phyloP scores from a whole-genome alignment of 2,329 filamentous ascomycete species.

The Sporothrix mexicana region DNA sequence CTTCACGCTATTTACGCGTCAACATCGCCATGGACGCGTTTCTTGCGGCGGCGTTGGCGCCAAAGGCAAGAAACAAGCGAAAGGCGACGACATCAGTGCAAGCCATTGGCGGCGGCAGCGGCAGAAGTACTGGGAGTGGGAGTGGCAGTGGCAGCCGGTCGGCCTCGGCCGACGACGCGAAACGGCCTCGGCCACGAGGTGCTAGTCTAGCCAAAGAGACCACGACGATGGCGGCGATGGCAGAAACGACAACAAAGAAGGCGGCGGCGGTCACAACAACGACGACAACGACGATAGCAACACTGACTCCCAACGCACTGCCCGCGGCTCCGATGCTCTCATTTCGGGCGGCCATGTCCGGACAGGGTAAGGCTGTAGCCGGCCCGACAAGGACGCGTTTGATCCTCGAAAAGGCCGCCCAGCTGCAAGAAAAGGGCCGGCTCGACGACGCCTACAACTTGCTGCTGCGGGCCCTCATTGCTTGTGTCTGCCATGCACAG shows the following conservation, averaged over 20 bases:
- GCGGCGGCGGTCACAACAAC: not conserved
- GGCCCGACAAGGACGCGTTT: not conserved
- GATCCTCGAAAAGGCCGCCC: constrained; percentile 8
- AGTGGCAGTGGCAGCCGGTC: not conserved
- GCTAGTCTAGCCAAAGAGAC: constrained; percentile 7
- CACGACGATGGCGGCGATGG: not conserved
- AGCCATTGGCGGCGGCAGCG: not conserved
- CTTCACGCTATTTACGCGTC: too few species aligned
- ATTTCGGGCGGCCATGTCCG: constrained; percentile 6
- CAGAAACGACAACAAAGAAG: not conserved
- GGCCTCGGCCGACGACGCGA: not conserved
- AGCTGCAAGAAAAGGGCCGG: not conserved
- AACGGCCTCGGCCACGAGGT: constrained; percentile 15
- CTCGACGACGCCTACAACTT: not conserved
- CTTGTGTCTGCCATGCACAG: constrained; percentile 30
- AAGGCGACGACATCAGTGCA: not conserved
- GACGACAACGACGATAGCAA: not conserved
- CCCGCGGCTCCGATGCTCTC: constrained; percentile 21
- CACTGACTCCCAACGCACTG: not conserved
- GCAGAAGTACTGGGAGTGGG: not conserved
- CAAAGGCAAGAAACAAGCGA: constrained; percentile 14
- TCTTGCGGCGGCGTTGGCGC: constrained; percentile 22
- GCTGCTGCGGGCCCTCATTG: constrained; percentile 30
- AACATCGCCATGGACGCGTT: constrained; percentile 24
- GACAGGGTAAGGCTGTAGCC: not conserved